These are phyloP conservation scores for Madurella mycetomatis DNA, from an alignment of 2,329 filamentous ascomycete genomes.

Conservation along the genomic window DNA sequence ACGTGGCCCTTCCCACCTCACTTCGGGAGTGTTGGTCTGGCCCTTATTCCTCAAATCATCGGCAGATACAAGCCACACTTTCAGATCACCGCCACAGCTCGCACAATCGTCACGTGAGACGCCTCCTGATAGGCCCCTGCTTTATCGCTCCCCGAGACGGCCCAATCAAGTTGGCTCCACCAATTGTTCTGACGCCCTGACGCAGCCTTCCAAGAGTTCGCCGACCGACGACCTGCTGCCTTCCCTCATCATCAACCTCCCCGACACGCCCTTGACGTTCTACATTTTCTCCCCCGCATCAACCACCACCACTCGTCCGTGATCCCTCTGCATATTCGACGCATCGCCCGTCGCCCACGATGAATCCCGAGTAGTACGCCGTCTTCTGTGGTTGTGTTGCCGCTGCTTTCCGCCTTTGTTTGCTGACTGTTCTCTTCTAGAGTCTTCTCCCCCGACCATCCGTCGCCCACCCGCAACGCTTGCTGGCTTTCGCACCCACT, in stretches of 20 bases:
- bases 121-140: constrained; percentile 15
- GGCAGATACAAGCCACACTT: not conserved
- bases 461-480: not conserved
- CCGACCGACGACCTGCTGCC: constrained; percentile 21
- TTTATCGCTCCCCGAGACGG: constrained; percentile 8
- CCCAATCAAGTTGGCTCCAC: constrained; percentile 16
- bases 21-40: not conserved
- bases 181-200: constrained; percentile 25
- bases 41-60: not conserved
- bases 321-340: constrained; percentile 7
- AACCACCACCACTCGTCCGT: constrained; percentile 7
- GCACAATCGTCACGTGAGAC: constrained; percentile 17
- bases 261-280: constrained; percentile 8
- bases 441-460: constrained; percentile 1
- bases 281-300: constrained; percentile 12
- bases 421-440: constrained; percentile 13
- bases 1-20: not conserved
- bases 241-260: constrained; percentile 25
- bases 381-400: not conserved
- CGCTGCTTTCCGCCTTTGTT: constrained; percentile 13
- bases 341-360: constrained; percentile 44
- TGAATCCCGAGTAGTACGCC: constrained; percentile 89
- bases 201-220: constrained; percentile 24
- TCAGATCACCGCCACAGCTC: constrained; percentile 8
- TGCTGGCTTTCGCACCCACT: constrained; percentile 7